Base-by-base conservation (phyloP, 2,329 filamentous ascomycete genomes). In the Epichloe elymi region DNA sequence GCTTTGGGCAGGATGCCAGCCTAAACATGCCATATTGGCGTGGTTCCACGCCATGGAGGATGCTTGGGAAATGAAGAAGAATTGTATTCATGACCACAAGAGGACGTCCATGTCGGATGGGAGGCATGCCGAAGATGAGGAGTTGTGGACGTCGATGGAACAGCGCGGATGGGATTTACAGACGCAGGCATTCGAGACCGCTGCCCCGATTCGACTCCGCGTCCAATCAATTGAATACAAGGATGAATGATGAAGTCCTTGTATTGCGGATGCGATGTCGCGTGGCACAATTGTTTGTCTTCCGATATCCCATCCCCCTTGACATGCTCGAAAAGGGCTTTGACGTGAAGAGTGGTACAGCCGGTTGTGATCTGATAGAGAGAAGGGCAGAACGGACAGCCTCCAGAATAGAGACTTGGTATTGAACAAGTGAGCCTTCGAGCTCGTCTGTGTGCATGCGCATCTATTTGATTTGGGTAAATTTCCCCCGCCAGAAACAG, bases 31-130 rank as follows among this genome's bases (percentile, higher is more conserved):
- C 12, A 57, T 70, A 2, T 54, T 58, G 17, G 65, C 66, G 0
- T 71, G 68, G 69, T 67, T 67, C 37, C 57, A 57, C 51, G 65
- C 66, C 17, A 59, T 70, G 60, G 63, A 69, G 42, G 61, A 65
- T 15, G 66, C 66, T 2, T 68, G 65, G 65, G 50, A 58, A 2
- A 62, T 64, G 59, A 53, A 59, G 1, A 53, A 58, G 38, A 52
- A 49, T 40, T 42, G 58, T 49, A 46, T 46, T 1, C 30, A 46
- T 36, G 36, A 46, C 8, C 63, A 59, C 50, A 60, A 55, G 5
- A 53, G 51, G 19, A 54, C 55, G 46, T 58, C 26, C 55, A 59
- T 14, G 15, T 19, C 47, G 3, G 36, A 45, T 37, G 17, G 36
- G 3, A 35, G 45, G 20, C 40, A 44, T 17, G 54, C 56, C 11